These are phyloP conservation scores for Davidsoniella australis DNA, from an alignment of 2,329 filamentous ascomycete species.

Conservation along the genomic window DNA sequence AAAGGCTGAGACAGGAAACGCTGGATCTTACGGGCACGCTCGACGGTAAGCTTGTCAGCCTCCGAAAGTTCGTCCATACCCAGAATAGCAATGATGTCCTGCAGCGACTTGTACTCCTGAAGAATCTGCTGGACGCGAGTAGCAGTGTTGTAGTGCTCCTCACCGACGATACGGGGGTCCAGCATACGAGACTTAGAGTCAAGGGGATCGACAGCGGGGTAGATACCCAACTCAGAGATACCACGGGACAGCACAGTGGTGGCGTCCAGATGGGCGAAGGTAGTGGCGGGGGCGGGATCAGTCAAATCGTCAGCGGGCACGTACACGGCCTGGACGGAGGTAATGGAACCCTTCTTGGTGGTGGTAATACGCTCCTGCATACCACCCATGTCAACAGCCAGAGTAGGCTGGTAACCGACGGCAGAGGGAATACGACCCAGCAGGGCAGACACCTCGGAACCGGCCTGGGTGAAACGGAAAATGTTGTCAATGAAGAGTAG, in stretches of 20 bases:
- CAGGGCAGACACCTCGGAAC: constrained; percentile 99
- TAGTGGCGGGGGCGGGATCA: constrained; percentile 97
- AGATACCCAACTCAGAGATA: constrained; percentile 99
- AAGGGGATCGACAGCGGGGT: constrained; percentile 98
- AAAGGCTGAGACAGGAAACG: constrained; percentile 99
- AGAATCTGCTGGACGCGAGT: constrained; percentile 96
- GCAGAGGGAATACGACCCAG: constrained; percentile 99
- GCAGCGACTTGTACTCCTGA: constrained; percentile 99
- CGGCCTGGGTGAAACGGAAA: constrained; percentile 98
- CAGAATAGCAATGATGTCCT: constrained; percentile 99
- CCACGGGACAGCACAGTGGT: constrained; percentile 99
- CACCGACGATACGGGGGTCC: constrained; percentile 93
- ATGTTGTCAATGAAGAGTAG: constrained; percentile 99
- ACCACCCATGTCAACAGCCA: constrained; percentile 95
- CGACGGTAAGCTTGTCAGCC: constrained; percentile 98
- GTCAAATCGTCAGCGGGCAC: constrained; percentile 99
- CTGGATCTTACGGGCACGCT: constrained; percentile 99
- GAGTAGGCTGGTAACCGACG: constrained; percentile 98
- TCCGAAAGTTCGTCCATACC: constrained; percentile 99
- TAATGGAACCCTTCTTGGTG: constrained; percentile 98
- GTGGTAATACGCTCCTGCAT: constrained; percentile 99
- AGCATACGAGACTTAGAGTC: constrained; percentile 99
- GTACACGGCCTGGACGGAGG: constrained; percentile 99
- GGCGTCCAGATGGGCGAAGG: constrained; percentile 99
- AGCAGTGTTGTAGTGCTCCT: constrained; percentile 94